Percentiles rank a stretch among this genome's conserved stretches.
Evolutionary conservation across 306 rosid species (phyloP).

Genomic region (Rosa lucieae): DNA sequence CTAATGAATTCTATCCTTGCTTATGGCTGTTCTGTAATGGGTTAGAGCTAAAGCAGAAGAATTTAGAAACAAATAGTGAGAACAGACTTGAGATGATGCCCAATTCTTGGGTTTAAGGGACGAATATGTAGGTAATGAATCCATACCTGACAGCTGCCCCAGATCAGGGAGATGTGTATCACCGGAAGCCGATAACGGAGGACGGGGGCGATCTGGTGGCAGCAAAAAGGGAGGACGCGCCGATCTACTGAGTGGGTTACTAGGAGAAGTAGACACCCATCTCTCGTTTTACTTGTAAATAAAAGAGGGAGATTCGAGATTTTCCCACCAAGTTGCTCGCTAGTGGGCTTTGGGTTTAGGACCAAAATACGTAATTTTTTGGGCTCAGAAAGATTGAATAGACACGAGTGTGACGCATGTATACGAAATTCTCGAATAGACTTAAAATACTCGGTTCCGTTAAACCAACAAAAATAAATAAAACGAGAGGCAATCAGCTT

Average conservation of each 20-base stretch:
- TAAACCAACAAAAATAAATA: no score
- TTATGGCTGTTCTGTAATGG: no score
- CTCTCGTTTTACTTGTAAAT: no score
- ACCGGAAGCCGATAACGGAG: not conserved
- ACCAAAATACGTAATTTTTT: no score
- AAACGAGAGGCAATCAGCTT: no score
- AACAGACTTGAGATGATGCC: not conserved
- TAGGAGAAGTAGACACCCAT: not conserved
- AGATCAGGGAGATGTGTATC: not conserved
- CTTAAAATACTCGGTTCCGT: no score
- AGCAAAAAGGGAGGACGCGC: not conserved
- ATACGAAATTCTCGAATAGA: no score
- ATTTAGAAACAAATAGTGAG: not conserved
- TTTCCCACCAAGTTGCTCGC: not conserved
- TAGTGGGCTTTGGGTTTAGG: no score
- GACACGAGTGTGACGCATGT: no score
- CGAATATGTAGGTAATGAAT: not conserved
- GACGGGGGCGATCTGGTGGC: not conserved
- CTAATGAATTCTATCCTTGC: no score
- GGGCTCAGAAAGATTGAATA: no score
- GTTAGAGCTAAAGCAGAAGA: not conserved
- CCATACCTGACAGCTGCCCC: not conserved
- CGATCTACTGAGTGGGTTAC: not conserved
- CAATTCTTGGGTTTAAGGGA: not conserved
- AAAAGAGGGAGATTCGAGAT: not conserved